Evolutionary conservation across 148 eudicot genomes (phyloP).

Genomic region (Rhododendron simsii): DNA sequence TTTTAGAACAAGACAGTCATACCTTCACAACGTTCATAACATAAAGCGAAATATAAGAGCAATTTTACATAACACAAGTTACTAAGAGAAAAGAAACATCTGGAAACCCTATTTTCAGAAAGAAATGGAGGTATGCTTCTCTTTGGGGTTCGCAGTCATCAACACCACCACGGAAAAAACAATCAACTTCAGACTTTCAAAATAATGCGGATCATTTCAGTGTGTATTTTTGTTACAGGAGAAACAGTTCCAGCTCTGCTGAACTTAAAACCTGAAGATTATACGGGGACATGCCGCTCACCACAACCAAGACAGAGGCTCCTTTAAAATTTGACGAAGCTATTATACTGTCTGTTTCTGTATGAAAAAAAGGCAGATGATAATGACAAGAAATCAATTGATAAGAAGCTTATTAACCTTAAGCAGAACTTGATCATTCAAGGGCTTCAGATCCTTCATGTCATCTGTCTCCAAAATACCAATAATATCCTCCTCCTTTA

Average conservation of each 20-base stretch:
- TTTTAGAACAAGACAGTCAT: not conserved
- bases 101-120: not conserved
- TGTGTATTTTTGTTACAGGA: not conserved
- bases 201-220: not conserved
- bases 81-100: not conserved
- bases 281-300: not conserved
- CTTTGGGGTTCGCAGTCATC: not conserved
- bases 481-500: conserved; percentile 89
- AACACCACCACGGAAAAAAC: not conserved
- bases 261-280: not conserved
- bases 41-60: not conserved
- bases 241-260: not conserved
- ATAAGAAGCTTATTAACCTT: conserved; percentile 41
- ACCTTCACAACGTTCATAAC: not conserved
- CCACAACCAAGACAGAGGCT: not conserved
- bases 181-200: not conserved
- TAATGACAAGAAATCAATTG: not conserved
- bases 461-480: conserved; percentile 88
- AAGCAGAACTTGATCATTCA: conserved; percentile 72
- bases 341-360: not conserved
- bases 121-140: not conserved
- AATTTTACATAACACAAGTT: not conserved
- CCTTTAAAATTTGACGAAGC: not conserved
- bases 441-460: conserved; percentile 74
- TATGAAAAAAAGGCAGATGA: not conserved